Conservation (phyloP, 805 yeast genomes). For the Ogataea sp. region DNA sequence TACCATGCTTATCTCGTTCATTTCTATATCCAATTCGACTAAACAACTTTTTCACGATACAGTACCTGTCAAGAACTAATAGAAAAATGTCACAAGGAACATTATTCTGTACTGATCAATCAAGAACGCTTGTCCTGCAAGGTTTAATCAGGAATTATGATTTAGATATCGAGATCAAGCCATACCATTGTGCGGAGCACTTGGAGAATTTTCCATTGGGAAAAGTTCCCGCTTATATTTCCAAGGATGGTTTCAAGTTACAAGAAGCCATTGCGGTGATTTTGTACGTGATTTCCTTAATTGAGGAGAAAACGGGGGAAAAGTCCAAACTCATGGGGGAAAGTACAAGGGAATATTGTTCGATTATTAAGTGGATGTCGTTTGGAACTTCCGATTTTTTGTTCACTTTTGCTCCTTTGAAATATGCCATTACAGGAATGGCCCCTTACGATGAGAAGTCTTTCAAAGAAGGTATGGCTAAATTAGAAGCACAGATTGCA, state of each 20-base stretch:
- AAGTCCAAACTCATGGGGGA: slow-evolving; percentile 39
- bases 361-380: slow-evolving; percentile 70
- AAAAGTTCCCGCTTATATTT: slow-evolving; percentile 61
- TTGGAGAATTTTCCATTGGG: slow-evolving; percentile 54
- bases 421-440: slow-evolving; percentile 55
- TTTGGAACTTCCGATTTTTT: slow-evolving; percentile 63
- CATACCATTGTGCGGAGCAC: slow-evolving; percentile 19
- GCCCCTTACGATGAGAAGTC: slow-evolving; percentile 71
- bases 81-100: slow-evolving; percentile 19
- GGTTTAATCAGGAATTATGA: slow-evolving; percentile 48
- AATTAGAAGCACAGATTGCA: slow-evolving; percentile 30
- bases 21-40: too few relatives aligned
- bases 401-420: slow-evolving; percentile 36
- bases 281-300: slow-evolving; percentile 27
- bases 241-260: slow-evolving; percentile 64
- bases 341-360: slow-evolving; percentile 52
- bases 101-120: slow-evolving; percentile 22
- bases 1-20: too few relatives aligned
- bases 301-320: not conserved
- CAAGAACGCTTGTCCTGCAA: slow-evolving; percentile 23
- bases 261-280: slow-evolving; percentile 61
- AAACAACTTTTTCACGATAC: too few relatives aligned
- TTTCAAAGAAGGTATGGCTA: slow-evolving; percentile 23
- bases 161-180: slow-evolving; percentile 40
- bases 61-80: not conserved